Conservation (phyloP, 371 early-diverging fungal species). For the Rhizopus microsporus region DNA sequence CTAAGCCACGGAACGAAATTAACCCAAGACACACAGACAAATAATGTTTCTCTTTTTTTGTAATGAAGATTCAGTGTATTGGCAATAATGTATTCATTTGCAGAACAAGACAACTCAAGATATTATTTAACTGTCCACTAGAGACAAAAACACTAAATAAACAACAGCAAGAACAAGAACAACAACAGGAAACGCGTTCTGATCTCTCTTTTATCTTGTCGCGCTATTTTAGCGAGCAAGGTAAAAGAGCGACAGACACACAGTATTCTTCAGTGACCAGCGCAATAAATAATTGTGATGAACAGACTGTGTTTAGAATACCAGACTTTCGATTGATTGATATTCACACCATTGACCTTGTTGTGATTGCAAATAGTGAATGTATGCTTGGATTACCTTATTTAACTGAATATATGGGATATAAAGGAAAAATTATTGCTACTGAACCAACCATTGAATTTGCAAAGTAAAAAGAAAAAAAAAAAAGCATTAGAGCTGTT, state of each 20-base stretch:
- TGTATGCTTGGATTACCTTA: constrained; percentile 81
- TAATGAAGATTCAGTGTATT: constrained; percentile 42
- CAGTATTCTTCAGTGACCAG: constrained; percentile 15
- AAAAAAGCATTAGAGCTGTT: not conserved
- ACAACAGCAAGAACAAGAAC: constrained; percentile 3
- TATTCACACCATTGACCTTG: constrained; percentile 66
- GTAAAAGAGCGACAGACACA: constrained; percentile 25
- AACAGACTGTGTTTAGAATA: constrained; percentile 44
- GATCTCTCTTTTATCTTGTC: constrained; percentile 16
- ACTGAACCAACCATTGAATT: constrained; percentile 84
- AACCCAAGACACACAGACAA: not conserved
- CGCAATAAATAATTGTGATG: constrained; percentile 21
- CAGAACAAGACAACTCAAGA: constrained; percentile 34
- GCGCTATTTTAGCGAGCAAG: constrained; percentile 12
- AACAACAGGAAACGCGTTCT: not conserved
- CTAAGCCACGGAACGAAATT: too few relatives aligned
- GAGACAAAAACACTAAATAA: constrained; percentile 25
- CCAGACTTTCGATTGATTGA: constrained; percentile 57
- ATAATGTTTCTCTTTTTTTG: not conserved
- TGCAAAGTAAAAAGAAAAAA: constrained; percentile 43
- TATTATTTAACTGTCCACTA: constrained; percentile 47
- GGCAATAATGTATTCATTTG: constrained; percentile 41
- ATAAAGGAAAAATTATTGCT: constrained; percentile 78
- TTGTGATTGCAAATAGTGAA: constrained; percentile 75
- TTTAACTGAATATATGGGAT: constrained; percentile 81